Conservation (phyloP, 2,329 filamentous ascomycete species). For the Venturiaceae sp. region DNA sequence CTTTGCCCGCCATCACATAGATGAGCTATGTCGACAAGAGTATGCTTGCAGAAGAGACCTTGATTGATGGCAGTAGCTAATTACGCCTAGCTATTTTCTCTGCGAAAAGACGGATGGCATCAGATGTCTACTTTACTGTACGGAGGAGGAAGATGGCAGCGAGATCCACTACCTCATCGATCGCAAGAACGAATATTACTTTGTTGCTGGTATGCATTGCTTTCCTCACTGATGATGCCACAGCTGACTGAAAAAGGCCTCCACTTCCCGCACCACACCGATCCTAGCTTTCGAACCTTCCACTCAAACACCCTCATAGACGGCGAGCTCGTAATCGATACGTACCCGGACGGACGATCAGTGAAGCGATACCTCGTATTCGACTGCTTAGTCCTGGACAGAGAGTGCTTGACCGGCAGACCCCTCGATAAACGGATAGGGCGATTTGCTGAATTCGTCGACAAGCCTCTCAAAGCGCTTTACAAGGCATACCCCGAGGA, state of each 20-base stretch:
- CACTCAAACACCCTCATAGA: constrained; percentile 79
- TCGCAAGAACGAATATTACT: constrained; percentile 96
- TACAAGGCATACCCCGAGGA: constrained; percentile 60
- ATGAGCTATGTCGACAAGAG: constrained; percentile 74
- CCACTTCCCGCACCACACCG: constrained; percentile 67
- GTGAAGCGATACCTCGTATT: constrained; percentile 85
- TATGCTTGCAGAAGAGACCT: constrained; percentile 26
- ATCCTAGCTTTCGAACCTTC: constrained; percentile 50
- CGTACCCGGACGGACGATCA: constrained; percentile 53
- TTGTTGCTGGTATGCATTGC: constrained; percentile 16
- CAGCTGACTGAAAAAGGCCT: constrained; percentile 45
- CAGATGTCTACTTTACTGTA: constrained; percentile 88
- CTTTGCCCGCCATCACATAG: constrained; percentile 71
- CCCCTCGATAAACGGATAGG: constrained; percentile 82
- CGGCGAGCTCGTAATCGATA: constrained; percentile 86
- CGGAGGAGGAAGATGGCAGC: constrained; percentile 47
- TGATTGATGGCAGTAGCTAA: not conserved
- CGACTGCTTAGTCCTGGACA: constrained; percentile 78
- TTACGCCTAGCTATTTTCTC: constrained; percentile 65
- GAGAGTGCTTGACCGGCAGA: constrained; percentile 63
- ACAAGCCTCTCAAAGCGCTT: constrained; percentile 57
- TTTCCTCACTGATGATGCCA: not conserved
- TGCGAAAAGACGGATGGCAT: constrained; percentile 98
- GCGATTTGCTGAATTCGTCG: constrained; percentile 71
- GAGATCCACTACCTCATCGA: constrained; percentile 91